Percentiles rank a stretch among this genome's conserved stretches.
Evolutionary conservation across 805 yeast species (phyloP).

Genomic region (Diddensiella santjacobensis): DNA sequence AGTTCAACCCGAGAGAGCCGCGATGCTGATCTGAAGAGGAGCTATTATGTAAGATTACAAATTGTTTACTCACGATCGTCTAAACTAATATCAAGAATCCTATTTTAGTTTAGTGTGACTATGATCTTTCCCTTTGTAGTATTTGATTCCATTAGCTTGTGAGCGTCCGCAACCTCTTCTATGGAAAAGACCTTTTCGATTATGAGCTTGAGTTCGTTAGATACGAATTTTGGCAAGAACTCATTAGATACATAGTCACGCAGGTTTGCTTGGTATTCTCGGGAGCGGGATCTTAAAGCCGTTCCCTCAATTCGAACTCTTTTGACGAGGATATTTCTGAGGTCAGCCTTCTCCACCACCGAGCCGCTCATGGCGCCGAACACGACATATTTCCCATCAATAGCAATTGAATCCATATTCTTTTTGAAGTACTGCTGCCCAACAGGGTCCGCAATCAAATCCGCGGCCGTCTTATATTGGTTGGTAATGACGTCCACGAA

Average conservation of each 20-base stretch:
- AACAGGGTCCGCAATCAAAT: constrained; percentile 33
- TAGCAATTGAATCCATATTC: constrained; percentile 25
- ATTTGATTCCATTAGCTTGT: constrained; percentile 29
- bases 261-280: constrained; percentile 25
- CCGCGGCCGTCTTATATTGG: constrained; percentile 27
- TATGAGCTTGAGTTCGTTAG: constrained; percentile 25
- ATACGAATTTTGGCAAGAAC: constrained; percentile 25
- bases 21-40: not conserved
- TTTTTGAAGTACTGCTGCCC: constrained; percentile 26
- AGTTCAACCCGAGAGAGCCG: not conserved
- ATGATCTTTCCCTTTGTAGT: constrained; percentile 30
- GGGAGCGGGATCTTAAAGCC: constrained; percentile 29
- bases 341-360: constrained; percentile 19
- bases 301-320: constrained; percentile 30
- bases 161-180: constrained; percentile 28
- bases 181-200: constrained; percentile 26
- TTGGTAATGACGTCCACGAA: constrained; percentile 22
- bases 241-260: constrained; percentile 26
- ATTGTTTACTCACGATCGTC: no score
- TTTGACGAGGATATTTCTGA: constrained; percentile 26
- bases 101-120: constrained; percentile 15
- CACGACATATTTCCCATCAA: constrained; percentile 30
- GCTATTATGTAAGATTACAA: not conserved
- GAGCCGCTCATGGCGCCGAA: constrained; percentile 28
- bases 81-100: not conserved